Evolutionary conservation across 108 stramenopile genomes (phyloP).

Genomic region (Aureococcus anophagefferens): DNA sequence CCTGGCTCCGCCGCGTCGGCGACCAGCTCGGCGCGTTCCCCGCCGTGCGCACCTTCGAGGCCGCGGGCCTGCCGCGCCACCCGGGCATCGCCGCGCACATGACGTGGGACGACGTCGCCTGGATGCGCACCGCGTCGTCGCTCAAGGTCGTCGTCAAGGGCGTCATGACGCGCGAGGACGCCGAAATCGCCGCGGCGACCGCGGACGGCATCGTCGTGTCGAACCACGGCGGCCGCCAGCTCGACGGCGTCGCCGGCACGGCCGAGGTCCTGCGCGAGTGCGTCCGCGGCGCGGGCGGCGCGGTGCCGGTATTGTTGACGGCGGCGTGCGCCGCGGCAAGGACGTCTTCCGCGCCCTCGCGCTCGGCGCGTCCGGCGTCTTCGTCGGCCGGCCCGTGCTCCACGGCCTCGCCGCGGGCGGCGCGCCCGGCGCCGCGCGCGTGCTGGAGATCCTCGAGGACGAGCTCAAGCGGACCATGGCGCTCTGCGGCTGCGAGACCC

Average conservation of each 20-base stretch:
- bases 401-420: constrained; percentile 77
- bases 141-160: no score
- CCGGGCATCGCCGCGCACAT: no score
- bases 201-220: constrained; percentile 49
- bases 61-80: no score
- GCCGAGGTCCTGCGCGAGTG: constrained; percentile 36
- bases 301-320: constrained; percentile 42
- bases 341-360: constrained; percentile 46
- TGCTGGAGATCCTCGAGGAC: constrained; percentile 48
- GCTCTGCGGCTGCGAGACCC: constrained; percentile 46
- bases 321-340: constrained; percentile 42
- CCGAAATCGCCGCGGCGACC: no score
- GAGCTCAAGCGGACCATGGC: constrained; percentile 71
- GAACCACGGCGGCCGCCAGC: constrained; percentile 55
- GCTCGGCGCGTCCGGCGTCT: constrained; percentile 40
- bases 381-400: constrained; percentile 47
- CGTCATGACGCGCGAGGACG: no score
- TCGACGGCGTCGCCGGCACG: constrained; percentile 40
- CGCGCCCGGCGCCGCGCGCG: constrained; percentile 42
- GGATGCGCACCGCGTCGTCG: no score
- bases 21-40: no score
- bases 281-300: constrained; percentile 22
- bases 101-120: no score
- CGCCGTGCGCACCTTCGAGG: no score
- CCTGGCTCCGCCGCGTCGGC: no score